These are phyloP conservation scores for Wallacemonas sp. DNA, from an alignment of 208 protist species.

Conservation along the genomic window DNA sequence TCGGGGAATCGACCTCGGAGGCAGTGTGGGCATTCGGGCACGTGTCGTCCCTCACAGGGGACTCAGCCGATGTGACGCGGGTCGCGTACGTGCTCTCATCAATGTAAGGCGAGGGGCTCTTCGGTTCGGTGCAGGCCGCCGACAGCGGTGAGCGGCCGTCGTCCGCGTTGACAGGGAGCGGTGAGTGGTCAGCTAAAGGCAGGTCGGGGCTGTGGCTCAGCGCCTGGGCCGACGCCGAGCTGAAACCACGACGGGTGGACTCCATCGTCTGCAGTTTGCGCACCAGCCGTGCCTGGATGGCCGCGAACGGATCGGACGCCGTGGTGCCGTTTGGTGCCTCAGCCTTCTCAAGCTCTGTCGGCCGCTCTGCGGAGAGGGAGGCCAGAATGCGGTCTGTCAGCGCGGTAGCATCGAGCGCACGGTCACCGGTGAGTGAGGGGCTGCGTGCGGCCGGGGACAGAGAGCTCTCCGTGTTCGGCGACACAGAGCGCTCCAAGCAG, in stretches of 20 bases:
- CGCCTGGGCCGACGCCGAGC: background rate
- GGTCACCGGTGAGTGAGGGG: background rate
- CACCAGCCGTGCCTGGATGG: conserved; percentile 8
- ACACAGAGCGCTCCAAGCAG: conserved; percentile 9
- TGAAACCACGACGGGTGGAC: background rate
- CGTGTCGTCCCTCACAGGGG: too few species aligned
- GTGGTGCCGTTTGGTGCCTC: too few species aligned
- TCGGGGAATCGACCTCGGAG: too few species aligned
- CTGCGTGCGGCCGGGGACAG: background rate
- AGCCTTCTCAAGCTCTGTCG: too few species aligned
- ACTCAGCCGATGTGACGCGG: background rate
- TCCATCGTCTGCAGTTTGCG: conserved; percentile 9
- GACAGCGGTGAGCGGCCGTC: conserved; percentile 1
- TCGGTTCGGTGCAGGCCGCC: conserved; percentile 2
- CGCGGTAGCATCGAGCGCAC: background rate
- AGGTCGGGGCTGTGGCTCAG: background rate
- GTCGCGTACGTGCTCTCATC: background rate
- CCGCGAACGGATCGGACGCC: conserved; percentile 1
- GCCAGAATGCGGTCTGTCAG: background rate
- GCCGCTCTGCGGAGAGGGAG: background rate
- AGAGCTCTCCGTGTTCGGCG: background rate
- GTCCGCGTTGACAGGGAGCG: background rate
- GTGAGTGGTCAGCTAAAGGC: background rate
- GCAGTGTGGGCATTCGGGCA: too few species aligned
- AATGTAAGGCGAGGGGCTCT: conserved; percentile 7